Base-by-base conservation (phyloP, 164 flowering plant genomes). In the Piper betle region DNA sequence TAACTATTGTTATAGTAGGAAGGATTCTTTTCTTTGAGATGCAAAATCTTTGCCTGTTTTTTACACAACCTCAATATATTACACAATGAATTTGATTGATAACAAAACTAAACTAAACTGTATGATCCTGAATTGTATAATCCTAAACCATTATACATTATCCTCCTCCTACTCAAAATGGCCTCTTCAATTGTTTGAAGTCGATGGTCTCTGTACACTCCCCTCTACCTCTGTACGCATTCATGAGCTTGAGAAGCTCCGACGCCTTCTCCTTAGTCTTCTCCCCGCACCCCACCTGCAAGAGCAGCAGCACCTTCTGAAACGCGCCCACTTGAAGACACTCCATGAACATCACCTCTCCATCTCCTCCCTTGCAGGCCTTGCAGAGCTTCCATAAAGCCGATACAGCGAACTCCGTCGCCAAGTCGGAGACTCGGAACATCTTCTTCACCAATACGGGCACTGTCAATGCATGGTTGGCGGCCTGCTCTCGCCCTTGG, bases 371-470 rank as follows among this genome's bases (percentile, higher is more conserved):
- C 61, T 65, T 65, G 39, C 69, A 77, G 38, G 68, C 72, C 77
- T 76, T 77, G 73, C 80, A 66, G 3, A 91, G 77, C 84, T 77
- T 85, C 88, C 84, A 91, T 2, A 91, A 59, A 18, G 76, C 66
- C 0, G 91, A 82, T 0, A 87, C 85, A 0, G 95, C 75, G 12
- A 82, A 77, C 66, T 81, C 84, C 0, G 88, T 85, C 4, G 87
- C 83, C 74, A 82, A 38, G 10, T 80, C 81, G 0, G 96, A 85
- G 1, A 86, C 80, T 10, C 91, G 66, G 39, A 87, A 65, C 3
- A 91, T 64, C 74, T 91, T 91, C 85, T 85, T 91, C 20, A 88
- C 88, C 65, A 91, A 8, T 0, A 87, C 75, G 3, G 98, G 95
- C 52, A 80, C 67, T 0, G 80, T 67, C 57, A 87, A 66, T 1